phyloP scores from a whole-genome alignment of 768 basidiomycete species.

The Epithele typhae region DNA sequence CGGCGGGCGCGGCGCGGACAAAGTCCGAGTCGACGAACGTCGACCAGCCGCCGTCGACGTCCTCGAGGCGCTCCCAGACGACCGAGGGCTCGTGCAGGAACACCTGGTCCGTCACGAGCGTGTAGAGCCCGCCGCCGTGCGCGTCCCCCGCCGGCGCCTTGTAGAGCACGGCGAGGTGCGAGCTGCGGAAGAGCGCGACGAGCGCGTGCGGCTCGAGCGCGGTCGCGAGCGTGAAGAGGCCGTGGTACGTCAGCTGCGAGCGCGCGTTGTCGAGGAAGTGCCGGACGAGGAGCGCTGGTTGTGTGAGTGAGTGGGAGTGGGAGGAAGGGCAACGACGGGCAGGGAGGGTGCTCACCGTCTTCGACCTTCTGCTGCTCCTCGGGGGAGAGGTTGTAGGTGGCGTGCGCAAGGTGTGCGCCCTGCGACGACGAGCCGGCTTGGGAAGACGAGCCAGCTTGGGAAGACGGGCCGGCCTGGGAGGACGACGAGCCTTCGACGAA shows the following conservation, averaged over 20 bases:
- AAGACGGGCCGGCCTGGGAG: neutral
- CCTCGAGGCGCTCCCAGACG: conserved; percentile 89
- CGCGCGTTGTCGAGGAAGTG: conserved; percentile 65
- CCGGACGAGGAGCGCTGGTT: conserved; percentile 62
- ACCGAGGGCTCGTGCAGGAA: conserved; percentile 75
- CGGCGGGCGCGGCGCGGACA: conserved; percentile 56
- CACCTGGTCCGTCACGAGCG: conserved; percentile 81
- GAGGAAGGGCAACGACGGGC: neutral
- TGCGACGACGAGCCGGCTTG: conserved; percentile 20
- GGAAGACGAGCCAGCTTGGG: conserved; percentile 1
- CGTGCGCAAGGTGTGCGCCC: too few relatives aligned
- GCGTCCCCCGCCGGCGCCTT: conserved; percentile 36
- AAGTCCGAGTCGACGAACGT: conserved; percentile 78
- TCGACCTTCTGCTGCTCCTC: conserved; percentile 62
- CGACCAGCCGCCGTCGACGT: conserved; percentile 76
- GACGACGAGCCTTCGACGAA: too few relatives aligned
- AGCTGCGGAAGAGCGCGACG: conserved; percentile 88
- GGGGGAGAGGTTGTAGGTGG: conserved; percentile 29
- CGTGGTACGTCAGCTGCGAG: conserved; percentile 86
- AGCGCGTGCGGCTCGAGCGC: conserved; percentile 47
- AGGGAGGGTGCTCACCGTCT: conserved; percentile 48
- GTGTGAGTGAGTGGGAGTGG: neutral
- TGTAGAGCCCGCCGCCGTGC: conserved; percentile 51
- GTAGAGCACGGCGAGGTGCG: conserved; percentile 86
- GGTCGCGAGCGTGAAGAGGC: conserved; percentile 72